These are phyloP conservation scores for Strigomonas culicis DNA, from an alignment of 208 protist genomes.

Conservation along the genomic window DNA sequence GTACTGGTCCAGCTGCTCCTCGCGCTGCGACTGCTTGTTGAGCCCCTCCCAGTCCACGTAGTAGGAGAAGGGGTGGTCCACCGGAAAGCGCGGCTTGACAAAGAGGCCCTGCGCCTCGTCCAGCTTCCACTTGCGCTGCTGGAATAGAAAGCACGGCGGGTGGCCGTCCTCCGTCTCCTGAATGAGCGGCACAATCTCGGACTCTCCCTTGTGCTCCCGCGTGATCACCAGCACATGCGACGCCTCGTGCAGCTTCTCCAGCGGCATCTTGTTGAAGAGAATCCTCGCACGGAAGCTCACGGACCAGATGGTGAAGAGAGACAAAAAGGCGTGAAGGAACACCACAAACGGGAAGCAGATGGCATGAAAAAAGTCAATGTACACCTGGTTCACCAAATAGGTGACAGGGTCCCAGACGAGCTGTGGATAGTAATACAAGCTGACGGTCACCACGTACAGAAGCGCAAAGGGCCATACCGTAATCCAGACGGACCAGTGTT, in stretches of 20 bases:
- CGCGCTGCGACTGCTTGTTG: slow-evolving; percentile 36
- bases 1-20: slow-evolving; percentile 62
- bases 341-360: slow-evolving; percentile 72
- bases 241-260: slow-evolving; percentile 37
- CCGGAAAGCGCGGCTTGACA: slow-evolving; percentile 84
- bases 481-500: slow-evolving; percentile 75
- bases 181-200: slow-evolving; percentile 76
- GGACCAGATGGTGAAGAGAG: slow-evolving; percentile 90
- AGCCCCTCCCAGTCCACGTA: slow-evolving; percentile 77
- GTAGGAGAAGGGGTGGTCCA: slow-evolving; percentile 64
- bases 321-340: slow-evolving; percentile 82
- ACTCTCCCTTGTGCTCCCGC: slow-evolving; percentile 76
- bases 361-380: slow-evolving; percentile 91
- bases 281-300: slow-evolving; percentile 72
- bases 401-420: slow-evolving; percentile 83
- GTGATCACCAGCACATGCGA: slow-evolving; percentile 78
- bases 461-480: slow-evolving; percentile 83
- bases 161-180: slow-evolving; percentile 50
- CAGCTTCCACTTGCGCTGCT: slow-evolving; percentile 90
- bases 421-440: slow-evolving; percentile 76
- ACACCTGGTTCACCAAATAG: slow-evolving; percentile 82
- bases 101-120: slow-evolving; percentile 55
- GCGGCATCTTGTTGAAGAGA: slow-evolving; percentile 46
- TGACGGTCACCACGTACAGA: slow-evolving; percentile 56
- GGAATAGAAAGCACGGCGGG: slow-evolving; percentile 81